Base-by-base conservation (phyloP, 768 basidiomycete species). In the Solioccasus polychromus region DNA sequence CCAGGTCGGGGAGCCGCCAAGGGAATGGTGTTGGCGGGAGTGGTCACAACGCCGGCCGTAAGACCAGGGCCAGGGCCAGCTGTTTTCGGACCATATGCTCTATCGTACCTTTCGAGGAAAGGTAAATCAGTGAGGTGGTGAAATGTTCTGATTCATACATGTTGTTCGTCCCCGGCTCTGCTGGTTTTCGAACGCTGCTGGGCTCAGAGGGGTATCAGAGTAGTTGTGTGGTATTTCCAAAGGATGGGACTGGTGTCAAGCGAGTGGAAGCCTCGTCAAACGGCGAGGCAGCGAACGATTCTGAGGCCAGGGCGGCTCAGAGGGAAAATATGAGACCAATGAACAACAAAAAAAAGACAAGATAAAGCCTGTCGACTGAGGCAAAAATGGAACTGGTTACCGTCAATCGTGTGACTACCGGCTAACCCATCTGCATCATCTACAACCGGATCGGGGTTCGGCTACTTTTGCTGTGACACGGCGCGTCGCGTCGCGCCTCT, bases 1-100 rank as follows among this genome's bases (percentile, higher is more conserved):
- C 87, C 86, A 4, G 87, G 86, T 29, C 75, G 75, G 20, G 86
- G 87, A 3, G 85, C 80, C 4, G 79, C 84, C 50, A 88, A 78
- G 8, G 75, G 71, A 36, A 72, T 59, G 39, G 64, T 54, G 4
- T 60, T 51, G 14, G 66, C 52, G 3, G 68, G 61, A 42, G 61
- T 50, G 30, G 65, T 59, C 23, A 58, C 29, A 39, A 60, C 60
- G 24, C 62, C 69, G 53, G 71, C 68, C 68, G 77, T 68, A 42
- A 73, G 64, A 42, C 73, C 75, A n/a, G 62, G 68, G 5, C 80
- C 76, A 15, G 79, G 68, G 40, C 79, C 80, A 35, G 77, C n/a
- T n/a, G n/a, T 78, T 49, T 73, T 71, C 41, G 79, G 74, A 50
- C 71, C 71, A 47, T 71, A 71, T 47, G 62, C 64, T 59, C 73